Conservation (phyloP, 73 alveolate species). For the Breviolum minutum region DNA sequence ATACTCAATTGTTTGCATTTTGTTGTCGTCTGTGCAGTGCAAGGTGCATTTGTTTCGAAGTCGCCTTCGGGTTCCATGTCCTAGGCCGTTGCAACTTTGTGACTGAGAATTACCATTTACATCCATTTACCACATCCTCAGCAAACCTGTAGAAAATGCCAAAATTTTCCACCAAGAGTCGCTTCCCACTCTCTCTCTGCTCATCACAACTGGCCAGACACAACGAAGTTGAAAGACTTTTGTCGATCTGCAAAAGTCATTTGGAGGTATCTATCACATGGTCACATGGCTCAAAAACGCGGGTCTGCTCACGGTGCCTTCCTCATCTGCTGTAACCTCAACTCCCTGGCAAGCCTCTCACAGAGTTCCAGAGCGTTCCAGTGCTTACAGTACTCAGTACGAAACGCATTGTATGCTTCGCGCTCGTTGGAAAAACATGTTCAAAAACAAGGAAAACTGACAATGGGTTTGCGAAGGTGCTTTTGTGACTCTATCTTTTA, state of each 20-base stretch:
- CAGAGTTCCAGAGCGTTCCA: background rate
- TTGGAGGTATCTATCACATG: background rate
- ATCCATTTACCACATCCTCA: background rate
- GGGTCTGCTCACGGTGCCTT: background rate
- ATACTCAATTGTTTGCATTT: too few species aligned
- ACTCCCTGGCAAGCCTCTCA: slow-evolving; percentile 43
- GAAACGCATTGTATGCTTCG: too few species aligned
- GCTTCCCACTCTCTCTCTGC: slow-evolving; percentile 35
- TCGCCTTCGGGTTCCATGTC: slow-evolving; percentile 30
- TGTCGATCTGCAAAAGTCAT: too few species aligned
- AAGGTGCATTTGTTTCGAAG: slow-evolving; percentile 28
- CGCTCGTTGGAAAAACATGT: background rate
- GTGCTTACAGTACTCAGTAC: too few species aligned
- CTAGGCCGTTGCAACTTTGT: background rate
- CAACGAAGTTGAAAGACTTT: background rate
- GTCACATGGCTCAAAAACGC: background rate
- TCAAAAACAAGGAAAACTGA: background rate
- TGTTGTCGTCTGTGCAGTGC: background rate
- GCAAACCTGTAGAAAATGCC: background rate
- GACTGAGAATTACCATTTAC: background rate
- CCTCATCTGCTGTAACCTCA: background rate
- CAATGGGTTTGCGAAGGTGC: background rate
- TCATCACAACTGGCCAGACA: background rate
- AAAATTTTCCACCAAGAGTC: background rate
- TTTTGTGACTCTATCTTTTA: too few species aligned